Evolutionary conservation across 2,329 filamentous ascomycete genomes (phyloP).

Genomic region (Alternaria ventricosa): DNA sequence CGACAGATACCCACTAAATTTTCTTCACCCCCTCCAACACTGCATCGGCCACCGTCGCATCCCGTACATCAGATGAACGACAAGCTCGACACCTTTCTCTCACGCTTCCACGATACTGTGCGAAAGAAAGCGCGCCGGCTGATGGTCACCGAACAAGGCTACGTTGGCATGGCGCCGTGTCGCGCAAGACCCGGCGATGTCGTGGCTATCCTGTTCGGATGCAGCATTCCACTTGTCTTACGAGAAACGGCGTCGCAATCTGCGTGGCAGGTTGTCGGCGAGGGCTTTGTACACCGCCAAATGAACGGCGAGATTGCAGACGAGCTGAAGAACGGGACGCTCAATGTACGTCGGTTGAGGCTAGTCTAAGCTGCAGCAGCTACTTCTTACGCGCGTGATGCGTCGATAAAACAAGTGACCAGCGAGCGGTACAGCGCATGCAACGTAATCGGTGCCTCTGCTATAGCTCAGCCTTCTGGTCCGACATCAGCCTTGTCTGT

Average conservation of each 20-base stretch:
- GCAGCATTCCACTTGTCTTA: conserved; percentile 46
- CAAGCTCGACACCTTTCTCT: conserved; percentile 31
- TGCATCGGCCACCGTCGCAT: conserved; percentile 22
- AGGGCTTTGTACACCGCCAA: conserved; percentile 35
- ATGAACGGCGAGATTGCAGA: conserved; percentile 37
- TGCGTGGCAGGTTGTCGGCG: conserved; percentile 37
- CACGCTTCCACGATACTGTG: conserved; percentile 38
- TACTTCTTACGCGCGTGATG: not conserved
- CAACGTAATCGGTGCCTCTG: not conserved
- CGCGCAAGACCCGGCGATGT: conserved; percentile 35
- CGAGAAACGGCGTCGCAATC: conserved; percentile 19
- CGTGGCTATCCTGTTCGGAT: conserved; percentile 43
- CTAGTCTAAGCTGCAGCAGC: conserved; percentile 12
- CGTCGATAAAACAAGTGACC: not conserved
- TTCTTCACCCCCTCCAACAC: conserved; percentile 8
- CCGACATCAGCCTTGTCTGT: not conserved
- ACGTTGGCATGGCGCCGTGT: conserved; percentile 40
- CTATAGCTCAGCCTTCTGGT: not conserved
- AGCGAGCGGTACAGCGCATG: not conserved
- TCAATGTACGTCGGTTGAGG: conserved; percentile 12
- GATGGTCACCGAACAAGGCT: conserved; percentile 32
- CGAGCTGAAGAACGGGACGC: conserved; percentile 19
- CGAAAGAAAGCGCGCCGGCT: conserved; percentile 39
- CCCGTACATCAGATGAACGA: conserved; percentile 23
- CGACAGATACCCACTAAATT: conserved; percentile 3